Conservation (phyloP, 2,329 filamentous ascomycete species). For the Phaeosphaeria sp. region DNA sequence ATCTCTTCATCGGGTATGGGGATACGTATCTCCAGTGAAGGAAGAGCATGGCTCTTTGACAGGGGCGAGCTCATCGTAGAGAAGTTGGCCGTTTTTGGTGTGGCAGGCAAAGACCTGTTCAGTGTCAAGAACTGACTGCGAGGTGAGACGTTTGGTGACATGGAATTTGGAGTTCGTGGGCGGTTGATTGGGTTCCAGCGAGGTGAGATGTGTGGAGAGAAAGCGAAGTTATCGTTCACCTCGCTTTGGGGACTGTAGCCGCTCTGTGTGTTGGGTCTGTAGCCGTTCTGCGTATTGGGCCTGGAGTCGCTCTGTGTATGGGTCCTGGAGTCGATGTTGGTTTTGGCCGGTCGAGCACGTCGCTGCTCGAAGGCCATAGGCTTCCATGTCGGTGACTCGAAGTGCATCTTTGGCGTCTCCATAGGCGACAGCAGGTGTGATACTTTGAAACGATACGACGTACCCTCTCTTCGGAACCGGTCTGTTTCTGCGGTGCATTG, state of each 20-base stretch:
- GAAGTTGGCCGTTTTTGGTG: constrained; percentile 15
- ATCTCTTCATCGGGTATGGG: constrained; percentile 18
- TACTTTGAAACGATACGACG: constrained; percentile 16
- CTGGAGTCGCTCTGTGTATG: neutral
- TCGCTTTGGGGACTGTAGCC: constrained; percentile 31
- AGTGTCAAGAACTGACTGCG: constrained; percentile 49
- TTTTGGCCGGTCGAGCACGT: constrained; percentile 27
- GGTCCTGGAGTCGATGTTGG: constrained; percentile 15
- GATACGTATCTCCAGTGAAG: constrained; percentile 14
- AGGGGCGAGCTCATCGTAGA: constrained; percentile 17
- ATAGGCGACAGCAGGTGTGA: constrained; percentile 5
- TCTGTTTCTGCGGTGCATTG: constrained; percentile 46
- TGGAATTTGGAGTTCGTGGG: constrained; percentile 7
- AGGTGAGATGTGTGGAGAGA: constrained; percentile 42
- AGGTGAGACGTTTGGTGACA: constrained; percentile 50
- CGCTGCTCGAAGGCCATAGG: constrained; percentile 12
- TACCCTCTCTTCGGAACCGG: constrained; percentile 41
- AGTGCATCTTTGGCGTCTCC: constrained; percentile 18
- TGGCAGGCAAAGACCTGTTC: constrained; percentile 40
- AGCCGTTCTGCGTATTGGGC: neutral
- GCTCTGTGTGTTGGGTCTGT: neutral
- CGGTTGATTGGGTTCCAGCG: neutral
- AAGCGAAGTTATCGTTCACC: constrained; percentile 40
- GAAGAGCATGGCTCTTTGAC: constrained; percentile 4
- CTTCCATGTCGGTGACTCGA: constrained; percentile 22